Conservation (phyloP, 352 stramenopile species). For the Globisporangium viniferum region DNA sequence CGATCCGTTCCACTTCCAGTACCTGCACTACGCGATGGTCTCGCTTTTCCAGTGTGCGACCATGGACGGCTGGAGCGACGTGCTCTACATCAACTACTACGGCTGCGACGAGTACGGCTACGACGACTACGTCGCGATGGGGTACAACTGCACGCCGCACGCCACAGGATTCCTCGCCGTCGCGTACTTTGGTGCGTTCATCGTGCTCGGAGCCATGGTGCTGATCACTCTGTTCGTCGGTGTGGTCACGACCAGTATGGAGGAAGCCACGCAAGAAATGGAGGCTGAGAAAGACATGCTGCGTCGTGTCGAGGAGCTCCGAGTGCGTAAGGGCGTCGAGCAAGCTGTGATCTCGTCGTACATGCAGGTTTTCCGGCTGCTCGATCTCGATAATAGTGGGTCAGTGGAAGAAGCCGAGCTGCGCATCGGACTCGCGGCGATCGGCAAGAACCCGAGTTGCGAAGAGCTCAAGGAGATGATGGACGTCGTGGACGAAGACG, state of each 20-base stretch:
- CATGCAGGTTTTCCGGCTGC: conserved; percentile 80
- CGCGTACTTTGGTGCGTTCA: conserved; percentile 82
- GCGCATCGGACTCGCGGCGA: conserved; percentile 70
- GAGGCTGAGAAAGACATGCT: conserved; percentile 67
- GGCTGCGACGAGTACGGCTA: conserved; percentile 85
- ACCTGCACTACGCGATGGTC: conserved; percentile 86
- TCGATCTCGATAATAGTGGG: conserved; percentile 79
- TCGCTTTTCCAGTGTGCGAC: conserved; percentile 87
- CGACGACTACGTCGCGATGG: conserved; percentile 44
- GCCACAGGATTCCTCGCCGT: conserved; percentile 44
- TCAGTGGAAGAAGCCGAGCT: conserved; percentile 86
- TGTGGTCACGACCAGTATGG: conserved; percentile 90
- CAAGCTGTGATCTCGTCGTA: conserved; percentile 52
- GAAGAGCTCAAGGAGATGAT: conserved; percentile 87
- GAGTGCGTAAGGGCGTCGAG: conserved; percentile 52
- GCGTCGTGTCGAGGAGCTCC: conserved; percentile 55
- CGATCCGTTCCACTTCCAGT: conserved; percentile 87
- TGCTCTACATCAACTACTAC: conserved; percentile 91
- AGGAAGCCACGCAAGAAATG: conserved; percentile 87
- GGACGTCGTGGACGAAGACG: conserved; percentile 82
- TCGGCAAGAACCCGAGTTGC: conserved; percentile 76
- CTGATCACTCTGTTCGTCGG: conserved; percentile 91
- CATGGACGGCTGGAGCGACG: conserved; percentile 89
- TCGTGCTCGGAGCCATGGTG: conserved; percentile 82
- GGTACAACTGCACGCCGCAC: conserved; percentile 56